Conservation (phyloP, 768 basidiomycete species). For the Lyophyllum atratum region DNA sequence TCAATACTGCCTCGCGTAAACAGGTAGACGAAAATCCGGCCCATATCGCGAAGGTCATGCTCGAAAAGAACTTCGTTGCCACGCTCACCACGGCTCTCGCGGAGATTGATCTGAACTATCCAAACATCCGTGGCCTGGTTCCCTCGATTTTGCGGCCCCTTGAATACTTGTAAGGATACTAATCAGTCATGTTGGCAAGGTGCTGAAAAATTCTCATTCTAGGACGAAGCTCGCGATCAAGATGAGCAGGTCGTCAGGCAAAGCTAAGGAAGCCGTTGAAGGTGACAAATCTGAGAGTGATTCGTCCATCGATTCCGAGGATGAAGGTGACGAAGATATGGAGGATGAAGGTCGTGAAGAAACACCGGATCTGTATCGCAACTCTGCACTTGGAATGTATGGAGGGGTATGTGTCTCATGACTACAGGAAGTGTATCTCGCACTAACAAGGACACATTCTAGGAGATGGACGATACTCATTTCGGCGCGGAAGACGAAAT, state of each 20-base stretch:
- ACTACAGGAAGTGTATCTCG: background rate
- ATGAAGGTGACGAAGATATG: conserved; percentile 62
- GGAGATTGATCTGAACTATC: conserved; percentile 95
- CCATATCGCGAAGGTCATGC: conserved; percentile 95
- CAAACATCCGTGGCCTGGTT: conserved; percentile 84
- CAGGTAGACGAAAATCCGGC: conserved; percentile 76
- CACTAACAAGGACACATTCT: conserved; percentile 12
- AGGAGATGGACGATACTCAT: conserved; percentile 88
- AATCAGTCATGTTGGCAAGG: conserved; percentile 10
- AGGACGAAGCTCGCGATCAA: conserved; percentile 98
- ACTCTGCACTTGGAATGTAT: conserved; percentile 96
- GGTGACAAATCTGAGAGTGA: conserved; percentile 48
- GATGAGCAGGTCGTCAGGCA: conserved; percentile 82
- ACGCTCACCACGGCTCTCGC: conserved; percentile 85
- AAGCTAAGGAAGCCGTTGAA: conserved; percentile 58
- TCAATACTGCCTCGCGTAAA: conserved; percentile 58
- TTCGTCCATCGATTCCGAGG: conserved; percentile 51
- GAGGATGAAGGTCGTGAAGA: conserved; percentile 66
- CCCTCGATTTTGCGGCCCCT: conserved; percentile 86
- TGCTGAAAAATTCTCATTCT: conserved; percentile 5
- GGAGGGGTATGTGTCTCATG: conserved; percentile 65
- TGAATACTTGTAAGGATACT: conserved; percentile 73
- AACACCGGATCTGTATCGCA: conserved; percentile 92
- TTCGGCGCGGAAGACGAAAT: conserved; percentile 73
- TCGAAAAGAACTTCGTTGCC: conserved; percentile 95